phyloP scores from a whole-genome alignment of 1,284 basidiomycete genomes.

The Cryptococcus wingfieldii region DNA sequence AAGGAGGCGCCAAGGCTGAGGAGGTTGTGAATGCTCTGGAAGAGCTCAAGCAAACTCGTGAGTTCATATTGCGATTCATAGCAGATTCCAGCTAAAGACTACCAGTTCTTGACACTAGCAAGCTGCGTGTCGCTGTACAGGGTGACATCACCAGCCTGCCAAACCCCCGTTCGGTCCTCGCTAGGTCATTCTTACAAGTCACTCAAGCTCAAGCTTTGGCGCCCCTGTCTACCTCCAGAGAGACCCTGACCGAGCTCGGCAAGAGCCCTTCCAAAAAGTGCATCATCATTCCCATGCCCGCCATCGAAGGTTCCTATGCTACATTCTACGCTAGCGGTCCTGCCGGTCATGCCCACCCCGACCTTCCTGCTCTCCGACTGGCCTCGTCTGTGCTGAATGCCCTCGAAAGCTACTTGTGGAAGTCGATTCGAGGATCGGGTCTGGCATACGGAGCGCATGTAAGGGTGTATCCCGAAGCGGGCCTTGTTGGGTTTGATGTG shows the following conservation, averaged over 20 bases:
- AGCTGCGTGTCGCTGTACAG: slow-evolving; percentile 78
- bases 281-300: slow-evolving; percentile 79
- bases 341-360: slow-evolving; percentile 70
- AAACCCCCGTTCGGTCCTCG: slow-evolving; percentile 69
- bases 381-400: slow-evolving; percentile 86
- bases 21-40: slow-evolving; percentile 69
- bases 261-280: slow-evolving; percentile 69
- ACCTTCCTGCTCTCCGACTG: slow-evolving; percentile 79
- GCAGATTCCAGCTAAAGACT: neutral
- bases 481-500: slow-evolving; percentile 72
- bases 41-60: slow-evolving; percentile 64
- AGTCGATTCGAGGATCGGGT: slow-evolving; percentile 84
- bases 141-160: slow-evolving; percentile 73
- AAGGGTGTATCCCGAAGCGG: slow-evolving; percentile 72
- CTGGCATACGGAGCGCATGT: slow-evolving; percentile 90
- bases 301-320: slow-evolving; percentile 90
- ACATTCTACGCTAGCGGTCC: slow-evolving; percentile 75
- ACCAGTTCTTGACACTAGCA: slow-evolving; percentile 71
- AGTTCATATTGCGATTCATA: slow-evolving; percentile 39
- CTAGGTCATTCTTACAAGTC: slow-evolving; percentile 62
- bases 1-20: slow-evolving; percentile 56
- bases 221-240: slow-evolving; percentile 63
- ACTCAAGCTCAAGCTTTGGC: slow-evolving; percentile 59
- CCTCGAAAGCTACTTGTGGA: slow-evolving; percentile 91
- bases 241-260: slow-evolving; percentile 73